These are phyloP conservation scores for Erythrophleum ivorense DNA, from an alignment of 331 rosid genomes.

Conservation along the genomic window DNA sequence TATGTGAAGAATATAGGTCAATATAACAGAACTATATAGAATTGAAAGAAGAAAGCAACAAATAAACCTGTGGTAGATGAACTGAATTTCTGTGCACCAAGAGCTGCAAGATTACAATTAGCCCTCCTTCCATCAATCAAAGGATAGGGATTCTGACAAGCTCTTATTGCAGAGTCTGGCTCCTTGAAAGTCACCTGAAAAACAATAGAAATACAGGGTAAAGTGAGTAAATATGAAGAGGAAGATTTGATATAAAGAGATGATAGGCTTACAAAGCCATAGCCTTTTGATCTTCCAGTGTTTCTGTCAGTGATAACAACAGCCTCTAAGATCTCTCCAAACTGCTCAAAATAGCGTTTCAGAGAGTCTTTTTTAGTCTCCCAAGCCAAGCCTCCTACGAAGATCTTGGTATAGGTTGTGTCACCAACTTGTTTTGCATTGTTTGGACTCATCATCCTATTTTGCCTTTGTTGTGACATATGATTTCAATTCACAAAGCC, in stretches of 20 bases:
- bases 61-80: slow-evolving; percentile 37
- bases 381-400: slow-evolving; percentile 93
- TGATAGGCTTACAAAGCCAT: slow-evolving; percentile 69
- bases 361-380: slow-evolving; percentile 64
- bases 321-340: slow-evolving; percentile 77
- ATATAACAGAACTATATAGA: slow-evolving; percentile 1
- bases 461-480: slow-evolving; percentile 51
- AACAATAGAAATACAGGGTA: neutral
- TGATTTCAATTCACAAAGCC: slow-evolving; percentile 30
- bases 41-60: slow-evolving; percentile 8
- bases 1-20: neutral
- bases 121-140: slow-evolving; percentile 83
- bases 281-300: slow-evolving; percentile 84
- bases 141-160: slow-evolving; percentile 74
- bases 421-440: slow-evolving; percentile 49
- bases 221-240: neutral
- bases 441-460: slow-evolving; percentile 45
- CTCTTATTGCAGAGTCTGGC: slow-evolving; percentile 71
- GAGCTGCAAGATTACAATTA: slow-evolving; percentile 75
- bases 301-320: slow-evolving; percentile 70
- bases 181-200: slow-evolving; percentile 78
- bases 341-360: slow-evolving; percentile 68
- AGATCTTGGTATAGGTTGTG: slow-evolving; percentile 73
- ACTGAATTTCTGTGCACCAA: slow-evolving; percentile 61
- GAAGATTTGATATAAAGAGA: neutral